Evolutionary conservation across 2,329 filamentous ascomycete species (phyloP).

Genomic region (Colletotrichum falcatum): DNA sequence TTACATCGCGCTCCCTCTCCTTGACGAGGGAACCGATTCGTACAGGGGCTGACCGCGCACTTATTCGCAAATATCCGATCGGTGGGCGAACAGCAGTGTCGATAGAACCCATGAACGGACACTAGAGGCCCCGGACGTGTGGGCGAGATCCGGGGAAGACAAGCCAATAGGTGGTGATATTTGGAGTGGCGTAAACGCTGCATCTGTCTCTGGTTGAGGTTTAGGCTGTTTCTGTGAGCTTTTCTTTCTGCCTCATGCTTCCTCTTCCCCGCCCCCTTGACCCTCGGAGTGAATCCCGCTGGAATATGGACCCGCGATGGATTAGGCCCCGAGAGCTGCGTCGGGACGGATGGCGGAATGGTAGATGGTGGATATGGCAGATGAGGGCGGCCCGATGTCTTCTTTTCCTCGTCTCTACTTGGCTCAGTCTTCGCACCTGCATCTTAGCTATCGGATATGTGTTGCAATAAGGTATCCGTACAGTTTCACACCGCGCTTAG

Average conservation of each 20-base stretch:
- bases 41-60: neutral
- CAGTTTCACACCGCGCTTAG: neutral
- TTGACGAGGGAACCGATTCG: neutral
- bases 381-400: conserved; percentile 19
- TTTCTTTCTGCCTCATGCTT: too few species aligned
- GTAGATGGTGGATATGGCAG: conserved; percentile 2
- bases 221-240: conserved; percentile 9
- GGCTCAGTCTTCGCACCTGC: neutral
- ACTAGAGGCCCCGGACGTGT: conserved; percentile 7
- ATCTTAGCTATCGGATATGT: neutral
- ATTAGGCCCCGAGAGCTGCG: conserved; percentile 12
- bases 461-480: conserved; percentile 14
- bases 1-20: neutral
- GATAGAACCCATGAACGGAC: neutral
- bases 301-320: conserved; percentile 27
- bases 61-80: conserved; percentile 32
- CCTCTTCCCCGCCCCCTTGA: neutral
- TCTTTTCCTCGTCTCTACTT: neutral
- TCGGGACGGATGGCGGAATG: conserved; percentile 22
- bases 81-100: conserved; percentile 27
- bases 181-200: conserved; percentile 23
- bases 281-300: conserved; percentile 16
- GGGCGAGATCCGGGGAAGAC: conserved; percentile 34
- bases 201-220: conserved; percentile 20
- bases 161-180: conserved; percentile 25